A percentile compares a stretch with the other conserved stretches of the same genome.
These are phyloP conservation scores for Diplocarpon rosae DNA, from an alignment of 2,329 filamentous ascomycete genomes.

Conservation along the genomic window DNA sequence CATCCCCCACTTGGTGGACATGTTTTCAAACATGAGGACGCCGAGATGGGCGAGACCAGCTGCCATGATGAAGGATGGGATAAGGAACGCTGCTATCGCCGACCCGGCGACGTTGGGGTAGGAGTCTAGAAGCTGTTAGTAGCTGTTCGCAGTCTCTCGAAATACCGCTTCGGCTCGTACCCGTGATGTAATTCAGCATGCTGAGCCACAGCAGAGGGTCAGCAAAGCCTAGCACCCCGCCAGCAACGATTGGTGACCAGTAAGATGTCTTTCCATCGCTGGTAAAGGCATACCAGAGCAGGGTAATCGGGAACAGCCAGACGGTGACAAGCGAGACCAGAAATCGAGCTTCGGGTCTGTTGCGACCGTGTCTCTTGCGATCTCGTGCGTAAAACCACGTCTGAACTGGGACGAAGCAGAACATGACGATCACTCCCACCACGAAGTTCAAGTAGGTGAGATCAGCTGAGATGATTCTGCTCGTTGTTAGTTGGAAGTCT, in stretches of 20 bases:
- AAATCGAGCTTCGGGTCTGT: constrained; percentile 33
- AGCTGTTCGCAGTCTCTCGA: neutral
- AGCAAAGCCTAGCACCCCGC: constrained; percentile 31
- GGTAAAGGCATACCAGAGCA: constrained; percentile 35
- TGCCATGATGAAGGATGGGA: constrained; percentile 33
- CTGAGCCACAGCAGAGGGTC: constrained; percentile 34
- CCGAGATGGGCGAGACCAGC: constrained; percentile 32
- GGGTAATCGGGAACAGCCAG: constrained; percentile 33
- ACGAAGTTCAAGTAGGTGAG: constrained; percentile 34
- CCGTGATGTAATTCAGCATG: constrained; percentile 34
- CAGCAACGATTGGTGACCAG: constrained; percentile 33
- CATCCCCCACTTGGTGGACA: constrained; percentile 33
- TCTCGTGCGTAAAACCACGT: constrained; percentile 32
- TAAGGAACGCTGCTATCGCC: constrained; percentile 33
- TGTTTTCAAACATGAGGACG: constrained; percentile 25
- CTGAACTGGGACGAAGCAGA: constrained; percentile 32
- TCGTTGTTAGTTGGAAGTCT: constrained; percentile 6
- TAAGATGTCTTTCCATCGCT: constrained; percentile 30
- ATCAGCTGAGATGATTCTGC: constrained; percentile 29
- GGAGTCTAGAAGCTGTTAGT: constrained; percentile 21
- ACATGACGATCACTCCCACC: constrained; percentile 32
- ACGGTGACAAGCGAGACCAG: constrained; percentile 32
- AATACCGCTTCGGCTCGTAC: constrained; percentile 6
- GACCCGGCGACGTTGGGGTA: constrained; percentile 33
- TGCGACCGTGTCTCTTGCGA: constrained; percentile 27